Evolutionary conservation across 441 rosid genomes (phyloP).

Genomic region (Viola pubescens): DNA sequence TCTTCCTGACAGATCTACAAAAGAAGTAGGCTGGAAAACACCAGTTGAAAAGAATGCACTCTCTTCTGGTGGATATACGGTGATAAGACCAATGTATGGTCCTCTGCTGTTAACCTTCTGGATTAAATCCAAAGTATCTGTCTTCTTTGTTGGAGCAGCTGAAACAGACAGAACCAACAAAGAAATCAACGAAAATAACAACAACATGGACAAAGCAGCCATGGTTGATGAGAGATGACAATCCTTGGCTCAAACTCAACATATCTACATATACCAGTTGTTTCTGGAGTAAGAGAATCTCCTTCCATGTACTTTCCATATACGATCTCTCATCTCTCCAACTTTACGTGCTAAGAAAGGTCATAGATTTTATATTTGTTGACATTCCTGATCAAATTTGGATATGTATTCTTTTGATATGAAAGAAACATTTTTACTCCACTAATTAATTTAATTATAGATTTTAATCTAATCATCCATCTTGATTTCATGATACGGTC

Average conservation of each 20-base stretch:
- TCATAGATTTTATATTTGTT: too few species aligned
- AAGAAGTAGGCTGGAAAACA: constrained; percentile 31
- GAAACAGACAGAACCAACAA: constrained; percentile 8
- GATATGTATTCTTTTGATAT: too few species aligned
- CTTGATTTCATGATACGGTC: too few species aligned
- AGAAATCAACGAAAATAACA: constrained; percentile 13
- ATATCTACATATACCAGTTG: background rate
- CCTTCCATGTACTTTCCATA: too few species aligned
- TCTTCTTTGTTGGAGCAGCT: background rate
- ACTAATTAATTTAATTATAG: too few species aligned
- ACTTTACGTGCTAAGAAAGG: too few species aligned
- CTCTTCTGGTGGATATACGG: constrained; percentile 34
- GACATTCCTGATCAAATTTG: too few species aligned
- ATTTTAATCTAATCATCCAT: too few species aligned
- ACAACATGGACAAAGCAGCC: constrained; percentile 13
- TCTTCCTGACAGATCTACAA: constrained; percentile 40
- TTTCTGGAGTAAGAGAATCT: background rate
- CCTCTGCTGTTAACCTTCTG: constrained; percentile 27
- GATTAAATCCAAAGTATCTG: constrained; percentile 17
- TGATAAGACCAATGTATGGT: constrained; percentile 34
- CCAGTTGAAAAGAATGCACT: constrained; percentile 27
- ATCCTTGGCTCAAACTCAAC: background rate
- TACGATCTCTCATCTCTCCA: too few species aligned
- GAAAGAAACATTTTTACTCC: too few species aligned
- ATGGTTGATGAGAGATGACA: constrained; percentile 1